Base-by-base conservation (phyloP, 352 stramenopile genomes). In the Blastocystis sp. region DNA sequence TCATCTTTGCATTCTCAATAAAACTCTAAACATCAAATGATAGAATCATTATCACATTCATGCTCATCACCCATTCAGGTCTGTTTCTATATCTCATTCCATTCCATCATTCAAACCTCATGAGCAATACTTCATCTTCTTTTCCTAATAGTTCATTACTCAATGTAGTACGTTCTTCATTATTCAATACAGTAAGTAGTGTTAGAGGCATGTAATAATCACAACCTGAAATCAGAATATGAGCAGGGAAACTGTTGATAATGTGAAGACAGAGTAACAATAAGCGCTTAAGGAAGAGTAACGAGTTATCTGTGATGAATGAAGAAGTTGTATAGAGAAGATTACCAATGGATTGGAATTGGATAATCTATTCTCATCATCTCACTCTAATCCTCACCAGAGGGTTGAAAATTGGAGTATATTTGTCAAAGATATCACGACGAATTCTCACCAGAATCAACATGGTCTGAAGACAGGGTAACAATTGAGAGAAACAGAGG, bases 211-310 rank as follows among this genome's bases (percentile, higher is more conserved):
- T 27, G 54, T 83, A 83, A 32, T 51, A 83, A 27, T 83, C 71
- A 42, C 46, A 83, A 1, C 71, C 71, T 19, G 71, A 51, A 4
- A 83, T 61, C 4, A 83, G 71, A 49, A 66, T 83, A 54, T 83
- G 71, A 21, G 71, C 71, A 43, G 71, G 71, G 71, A 83, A 83
- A n/a, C 43, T 65, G 35, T 83, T 83, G 21, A 83, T 66, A n/a
- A 83, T 42, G 54, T 83, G 71, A 16, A 83, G 71, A 29, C 27
- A 32, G 1, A 83, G 49, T 16, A 83, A 49, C 14, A 65, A 7
- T 21, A 83, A 32, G 51, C 71, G 71, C 0, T 83, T 27, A 0
- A 83, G 35, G 19, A 51, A 54, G 1, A 63, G 21, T 19, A 32
- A 19, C 6, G 49, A 42, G 27, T 39, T 19, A 37, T 32, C 35